Base-by-base conservation (phyloP, 345 rosid genomes). In the Nephelium lappaceum region DNA sequence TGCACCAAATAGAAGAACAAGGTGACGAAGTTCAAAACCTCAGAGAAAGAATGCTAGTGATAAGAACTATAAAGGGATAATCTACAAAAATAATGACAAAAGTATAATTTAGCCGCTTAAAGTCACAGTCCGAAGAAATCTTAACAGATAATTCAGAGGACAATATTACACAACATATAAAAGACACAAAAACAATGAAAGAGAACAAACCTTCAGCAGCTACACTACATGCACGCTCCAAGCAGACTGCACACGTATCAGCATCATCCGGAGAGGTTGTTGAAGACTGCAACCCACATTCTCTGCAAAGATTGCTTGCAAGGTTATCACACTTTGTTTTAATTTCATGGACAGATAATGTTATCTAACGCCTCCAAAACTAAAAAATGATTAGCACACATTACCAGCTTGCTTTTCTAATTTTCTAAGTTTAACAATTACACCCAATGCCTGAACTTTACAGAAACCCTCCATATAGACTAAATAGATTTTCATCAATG, bases 181-280 rank as follows among this genome's bases (percentile, higher is more conserved):
- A 47, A 74, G 55, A 11, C 24, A 36, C 25, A 51, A 1, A 47
- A 73, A 74, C 55, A 72, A 31, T 36, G 53, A 58, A 69, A 39
- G 61, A 71, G 81, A 74, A 69, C 83, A 62, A 67, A 93, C 98
- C 99, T 96, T 94, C 97, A 61, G 98, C 95, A 45, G 97, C 99
- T 24, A 94, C 97, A 71, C 90, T 91, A 71, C 98, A 96, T 38
- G 83, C 88, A 85, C 92, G 89, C 85, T 94, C 99, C 58, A 96
- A 86, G 91, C 99, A 96, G 77, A 96, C 98, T 24, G 99, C 97
- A 81, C 99, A 96, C 6, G 86, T 87, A 75, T 96, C 99, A 18
- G 85, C 85, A 67, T 96, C 99, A 72, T 96, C 97, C 15, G 90
- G 79, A 49, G 90, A 74, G 53, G 83, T 80, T 57, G 86, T 85